A percentile compares a stretch with the other conserved stretches of the same genome.
Conservation (phyloP, 2,329 filamentous ascomycete species). For the Amauroascus niger region DNA sequence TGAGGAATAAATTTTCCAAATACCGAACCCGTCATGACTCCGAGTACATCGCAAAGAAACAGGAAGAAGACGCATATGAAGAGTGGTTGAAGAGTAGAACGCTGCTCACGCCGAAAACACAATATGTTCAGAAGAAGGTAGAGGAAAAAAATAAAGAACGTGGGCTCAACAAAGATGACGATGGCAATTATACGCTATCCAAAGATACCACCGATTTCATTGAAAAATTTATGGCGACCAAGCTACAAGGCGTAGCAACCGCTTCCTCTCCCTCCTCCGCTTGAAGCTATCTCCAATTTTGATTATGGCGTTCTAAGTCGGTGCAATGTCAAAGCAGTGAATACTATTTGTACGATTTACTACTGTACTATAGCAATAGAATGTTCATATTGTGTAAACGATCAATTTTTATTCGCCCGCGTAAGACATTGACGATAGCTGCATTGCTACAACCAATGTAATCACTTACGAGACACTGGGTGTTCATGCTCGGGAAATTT, state of each 20-base stretch:
- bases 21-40: constrained; percentile 73
- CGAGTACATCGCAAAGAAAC: constrained; percentile 59
- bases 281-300: neutral
- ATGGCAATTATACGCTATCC: constrained; percentile 31
- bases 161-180: constrained; percentile 28
- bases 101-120: constrained; percentile 42
- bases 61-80: constrained; percentile 47
- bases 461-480: neutral
- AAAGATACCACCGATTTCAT: constrained; percentile 30
- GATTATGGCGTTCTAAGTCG: constrained; percentile 1
- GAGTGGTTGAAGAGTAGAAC: constrained; percentile 37
- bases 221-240: constrained; percentile 26
- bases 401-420: neutral
- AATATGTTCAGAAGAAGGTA: constrained; percentile 31
- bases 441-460: too few species aligned
- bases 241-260: constrained; percentile 17
- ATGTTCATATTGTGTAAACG: neutral
- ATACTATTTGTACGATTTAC: constrained; percentile 1
- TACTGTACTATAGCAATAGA: constrained; percentile 7
- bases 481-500: neutral
- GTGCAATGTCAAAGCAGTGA: neutral
- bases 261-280: constrained; percentile 7
- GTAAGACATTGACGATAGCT: too few species aligned
- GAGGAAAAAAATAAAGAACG: constrained; percentile 31
- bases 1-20: constrained; percentile 70